phyloP scores from a whole-genome alignment of 2,329 filamentous ascomycete species.

The Juglanconis oblonga region DNA sequence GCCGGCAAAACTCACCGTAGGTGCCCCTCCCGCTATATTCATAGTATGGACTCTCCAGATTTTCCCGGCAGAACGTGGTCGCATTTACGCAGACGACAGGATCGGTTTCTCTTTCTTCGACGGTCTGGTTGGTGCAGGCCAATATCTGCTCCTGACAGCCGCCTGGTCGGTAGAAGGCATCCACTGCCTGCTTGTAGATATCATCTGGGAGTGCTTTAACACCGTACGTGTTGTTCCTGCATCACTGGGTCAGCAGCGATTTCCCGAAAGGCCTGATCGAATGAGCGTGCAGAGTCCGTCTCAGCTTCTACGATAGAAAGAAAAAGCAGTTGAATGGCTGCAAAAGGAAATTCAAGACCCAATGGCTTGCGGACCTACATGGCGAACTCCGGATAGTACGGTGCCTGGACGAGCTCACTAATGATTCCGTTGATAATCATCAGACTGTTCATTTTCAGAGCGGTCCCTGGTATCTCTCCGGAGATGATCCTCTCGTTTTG shows the following conservation, averaged over 20 bases:
- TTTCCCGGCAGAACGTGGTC: neutral
- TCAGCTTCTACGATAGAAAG: too few relatives aligned
- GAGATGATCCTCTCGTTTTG: constrained; percentile 4
- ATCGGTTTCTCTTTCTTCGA: neutral
- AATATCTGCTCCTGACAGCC: constrained; percentile 49
- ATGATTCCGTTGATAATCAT: constrained; percentile 18
- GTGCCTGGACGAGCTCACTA: constrained; percentile 14
- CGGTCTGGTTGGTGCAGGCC: constrained; percentile 10
- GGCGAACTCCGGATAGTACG: neutral
- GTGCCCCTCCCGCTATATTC: constrained; percentile 33
- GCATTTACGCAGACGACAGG: neutral
- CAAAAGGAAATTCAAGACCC: constrained; percentile 51
- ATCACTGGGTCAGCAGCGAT: constrained; percentile 23
- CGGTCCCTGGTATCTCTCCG: neutral
- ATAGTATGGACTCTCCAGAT: neutral
- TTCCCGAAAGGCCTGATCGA: too few relatives aligned
- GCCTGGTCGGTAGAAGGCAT: constrained; percentile 24
- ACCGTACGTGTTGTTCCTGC: constrained; percentile 49
- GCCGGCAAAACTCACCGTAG: constrained; percentile 33
- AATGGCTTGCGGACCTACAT: constrained; percentile 30
- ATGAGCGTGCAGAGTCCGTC: too few relatives aligned
- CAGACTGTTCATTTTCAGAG: constrained; percentile 7
- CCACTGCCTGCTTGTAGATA: constrained; percentile 15
- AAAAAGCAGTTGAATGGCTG: too few relatives aligned
- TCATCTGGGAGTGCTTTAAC: constrained; percentile 23